Percentiles rank a stretch among this genome's conserved stretches.
Evolutionary conservation across 2,329 filamentous ascomycete genomes (phyloP).

Genomic region (Aspergillus nomiae): DNA sequence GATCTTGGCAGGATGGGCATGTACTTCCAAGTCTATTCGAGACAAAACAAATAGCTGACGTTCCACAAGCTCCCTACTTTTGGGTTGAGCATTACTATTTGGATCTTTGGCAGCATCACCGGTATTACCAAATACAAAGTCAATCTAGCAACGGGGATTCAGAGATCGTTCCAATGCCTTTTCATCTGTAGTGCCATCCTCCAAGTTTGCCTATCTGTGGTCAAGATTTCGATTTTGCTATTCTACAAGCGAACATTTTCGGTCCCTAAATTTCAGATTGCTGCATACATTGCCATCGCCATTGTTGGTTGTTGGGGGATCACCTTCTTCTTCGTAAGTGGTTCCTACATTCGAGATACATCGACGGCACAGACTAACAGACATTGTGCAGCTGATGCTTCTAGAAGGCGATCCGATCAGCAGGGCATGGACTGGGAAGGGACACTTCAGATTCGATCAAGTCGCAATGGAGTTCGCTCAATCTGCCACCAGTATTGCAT

Average conservation of each 20-base stretch:
- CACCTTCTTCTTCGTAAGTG: background rate
- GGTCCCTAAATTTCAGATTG: background rate
- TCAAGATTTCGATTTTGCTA: background rate
- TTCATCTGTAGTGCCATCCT: background rate
- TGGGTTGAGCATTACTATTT: background rate
- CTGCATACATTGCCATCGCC: background rate
- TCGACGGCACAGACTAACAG: background rate
- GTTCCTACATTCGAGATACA: background rate
- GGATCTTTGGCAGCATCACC: background rate
- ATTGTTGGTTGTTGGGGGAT: background rate
- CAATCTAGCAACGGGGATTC: background rate
- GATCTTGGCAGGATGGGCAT: background rate
- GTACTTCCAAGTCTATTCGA: background rate
- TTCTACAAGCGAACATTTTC: background rate
- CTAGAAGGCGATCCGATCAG: background rate
- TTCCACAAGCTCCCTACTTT: background rate
- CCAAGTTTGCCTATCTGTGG: background rate
- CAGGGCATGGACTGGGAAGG: background rate
- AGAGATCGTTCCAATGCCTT: background rate
- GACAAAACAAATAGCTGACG: background rate
- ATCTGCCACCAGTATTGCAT: background rate
- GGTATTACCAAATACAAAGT: background rate
- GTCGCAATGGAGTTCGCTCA: background rate
- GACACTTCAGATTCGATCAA: background rate
- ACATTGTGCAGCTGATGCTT: background rate